A percentile compares a stretch with the other conserved stretches of the same genome.
Conservation (phyloP, 2,329 filamentous ascomycete species). For the Phaeosphaeriaceae sp. region DNA sequence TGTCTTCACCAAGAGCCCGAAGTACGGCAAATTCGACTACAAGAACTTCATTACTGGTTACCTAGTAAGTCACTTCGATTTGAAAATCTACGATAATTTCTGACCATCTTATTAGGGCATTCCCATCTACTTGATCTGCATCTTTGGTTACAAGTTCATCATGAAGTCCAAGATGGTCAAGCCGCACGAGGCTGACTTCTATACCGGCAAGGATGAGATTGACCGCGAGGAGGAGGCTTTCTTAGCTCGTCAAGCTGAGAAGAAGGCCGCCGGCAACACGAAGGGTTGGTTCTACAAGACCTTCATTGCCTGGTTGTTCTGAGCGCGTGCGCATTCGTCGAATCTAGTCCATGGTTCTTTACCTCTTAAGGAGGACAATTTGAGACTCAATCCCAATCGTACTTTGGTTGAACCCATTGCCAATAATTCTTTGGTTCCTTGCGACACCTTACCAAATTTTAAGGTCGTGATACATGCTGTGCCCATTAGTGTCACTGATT, state of each 20-base stretch:
- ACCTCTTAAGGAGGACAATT: neutral
- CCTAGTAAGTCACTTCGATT: conserved; percentile 28
- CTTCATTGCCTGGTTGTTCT: conserved; percentile 69
- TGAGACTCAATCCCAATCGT: neutral
- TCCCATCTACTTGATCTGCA: conserved; percentile 71
- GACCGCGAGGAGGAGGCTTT: conserved; percentile 76
- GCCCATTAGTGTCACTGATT: too few species aligned
- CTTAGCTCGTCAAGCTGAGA: conserved; percentile 61
- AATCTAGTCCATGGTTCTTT: neutral
- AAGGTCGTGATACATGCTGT: too few species aligned
- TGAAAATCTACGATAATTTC: conserved; percentile 48
- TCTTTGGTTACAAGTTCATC: conserved; percentile 61
- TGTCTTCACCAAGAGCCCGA: conserved; percentile 65
- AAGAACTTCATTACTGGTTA: conserved; percentile 81
- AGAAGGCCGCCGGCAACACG: conserved; percentile 42
- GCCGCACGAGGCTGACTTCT: conserved; percentile 71
- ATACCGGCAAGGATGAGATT: conserved; percentile 74
- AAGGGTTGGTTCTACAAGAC: conserved; percentile 63
- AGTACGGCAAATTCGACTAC: conserved; percentile 68
- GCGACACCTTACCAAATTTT: too few species aligned
- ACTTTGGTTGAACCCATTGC: neutral
- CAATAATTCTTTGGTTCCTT: too few species aligned
- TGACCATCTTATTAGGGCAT: conserved; percentile 75
- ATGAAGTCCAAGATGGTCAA: conserved; percentile 51
- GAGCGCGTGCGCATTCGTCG: conserved; percentile 25